Evolutionary conservation across 371 early-diverging fungal genomes (phyloP).

Genomic region (Umbelopsis sp.): DNA sequence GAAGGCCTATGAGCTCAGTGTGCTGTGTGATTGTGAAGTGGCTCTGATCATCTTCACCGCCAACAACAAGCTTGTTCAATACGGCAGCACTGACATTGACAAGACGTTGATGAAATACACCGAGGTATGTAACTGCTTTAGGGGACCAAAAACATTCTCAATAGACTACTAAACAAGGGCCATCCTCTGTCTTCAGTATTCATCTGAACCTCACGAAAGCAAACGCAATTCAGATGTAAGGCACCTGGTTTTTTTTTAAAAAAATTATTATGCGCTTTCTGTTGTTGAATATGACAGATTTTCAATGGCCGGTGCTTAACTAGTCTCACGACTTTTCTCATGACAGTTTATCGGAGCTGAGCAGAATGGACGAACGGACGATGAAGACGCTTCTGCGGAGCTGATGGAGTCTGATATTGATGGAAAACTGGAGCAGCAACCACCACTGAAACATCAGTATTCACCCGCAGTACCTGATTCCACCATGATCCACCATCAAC

Average conservation of each 20-base stretch:
- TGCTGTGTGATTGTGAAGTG: constrained; percentile 97
- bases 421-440: not conserved
- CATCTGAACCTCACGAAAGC: constrained; percentile 53
- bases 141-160: not conserved
- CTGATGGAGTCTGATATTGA: constrained; percentile 6
- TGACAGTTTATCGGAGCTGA: constrained; percentile 13
- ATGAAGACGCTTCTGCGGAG: constrained; percentile 16
- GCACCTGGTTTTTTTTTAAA: not conserved
- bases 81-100: constrained; percentile 91
- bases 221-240: constrained; percentile 50
- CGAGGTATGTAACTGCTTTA: constrained; percentile 55
- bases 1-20: constrained; percentile 98
- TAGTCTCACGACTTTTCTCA: constrained; percentile 2
- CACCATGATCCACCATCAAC: not conserved
- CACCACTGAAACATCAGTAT: not conserved
- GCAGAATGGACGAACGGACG: not conserved
- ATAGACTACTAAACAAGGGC: not conserved
- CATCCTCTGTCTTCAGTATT: constrained; percentile 27
- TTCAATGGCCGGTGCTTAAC: not conserved
- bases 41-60: constrained; percentile 92
- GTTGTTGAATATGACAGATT: not conserved
- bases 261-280: too few species aligned
- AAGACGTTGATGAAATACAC: constrained; percentile 91
- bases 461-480: not conserved
- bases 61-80: constrained; percentile 92